Percentiles rank a stretch among this genome's conserved stretches.
phyloP scores from a whole-genome alignment of 2,329 filamentous ascomycete species.

The Sarocladium oryzae region DNA sequence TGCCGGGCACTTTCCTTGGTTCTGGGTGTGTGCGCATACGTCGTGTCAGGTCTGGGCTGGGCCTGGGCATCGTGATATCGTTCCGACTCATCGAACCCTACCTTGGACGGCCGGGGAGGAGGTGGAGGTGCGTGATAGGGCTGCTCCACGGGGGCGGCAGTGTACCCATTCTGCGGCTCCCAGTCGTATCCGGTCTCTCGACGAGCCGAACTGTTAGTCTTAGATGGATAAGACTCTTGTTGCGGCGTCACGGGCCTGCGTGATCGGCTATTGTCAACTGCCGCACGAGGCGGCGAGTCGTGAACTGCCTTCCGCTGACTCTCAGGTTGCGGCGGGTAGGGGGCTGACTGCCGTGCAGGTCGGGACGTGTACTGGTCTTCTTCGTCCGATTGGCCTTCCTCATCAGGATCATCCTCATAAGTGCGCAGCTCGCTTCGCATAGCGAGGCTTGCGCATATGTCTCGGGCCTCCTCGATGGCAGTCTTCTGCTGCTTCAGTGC shows the following conservation, averaged over 20 bases:
- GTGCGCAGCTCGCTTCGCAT: constrained; percentile 45
- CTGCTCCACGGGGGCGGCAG: constrained; percentile 9
- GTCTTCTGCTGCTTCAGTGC: constrained; percentile 41
- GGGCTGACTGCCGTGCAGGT: background rate
- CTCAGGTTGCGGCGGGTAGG: constrained; percentile 6
- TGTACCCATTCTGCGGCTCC: constrained; percentile 16
- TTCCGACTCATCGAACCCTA: constrained; percentile 28
- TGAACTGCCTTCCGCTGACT: constrained; percentile 3
- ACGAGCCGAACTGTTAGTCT: background rate
- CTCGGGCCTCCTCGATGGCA: constrained; percentile 44
- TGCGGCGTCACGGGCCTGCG: constrained; percentile 11
- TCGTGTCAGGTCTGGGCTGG: constrained; percentile 15
- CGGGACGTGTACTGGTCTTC: constrained; percentile 18
- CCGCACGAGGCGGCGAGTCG: background rate
- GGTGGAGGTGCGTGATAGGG: constrained; percentile 25
- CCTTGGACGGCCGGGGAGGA: constrained; percentile 31
- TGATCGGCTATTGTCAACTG: constrained; percentile 6
- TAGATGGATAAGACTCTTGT: constrained; percentile 3
- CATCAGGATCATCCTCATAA: constrained; percentile 29
- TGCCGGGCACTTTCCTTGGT: constrained; percentile 25
- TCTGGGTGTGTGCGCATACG: background rate
- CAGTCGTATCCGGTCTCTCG: constrained; percentile 1
- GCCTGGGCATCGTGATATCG: constrained; percentile 22
- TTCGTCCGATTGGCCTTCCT: constrained; percentile 24
- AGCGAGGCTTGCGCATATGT: constrained; percentile 42